These are phyloP conservation scores for Wickerhamomyces rabaulensis DNA, from an alignment of 805 yeast genomes.

Conservation along the genomic window DNA sequence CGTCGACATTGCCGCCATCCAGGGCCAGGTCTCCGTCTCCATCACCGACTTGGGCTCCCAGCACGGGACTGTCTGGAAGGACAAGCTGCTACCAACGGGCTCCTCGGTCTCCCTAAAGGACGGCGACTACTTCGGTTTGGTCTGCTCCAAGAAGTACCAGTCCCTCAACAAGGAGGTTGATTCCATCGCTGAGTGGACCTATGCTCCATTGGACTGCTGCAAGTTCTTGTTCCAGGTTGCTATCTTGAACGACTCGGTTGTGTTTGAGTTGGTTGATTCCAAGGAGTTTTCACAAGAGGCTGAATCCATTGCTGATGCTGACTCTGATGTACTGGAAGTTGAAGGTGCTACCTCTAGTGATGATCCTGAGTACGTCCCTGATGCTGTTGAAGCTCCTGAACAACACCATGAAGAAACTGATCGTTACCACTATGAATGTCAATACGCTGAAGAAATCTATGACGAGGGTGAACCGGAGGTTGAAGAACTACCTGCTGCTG, in stretches of 20 bases:
- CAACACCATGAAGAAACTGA: background rate
- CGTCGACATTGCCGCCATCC: background rate
- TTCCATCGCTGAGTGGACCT: background rate
- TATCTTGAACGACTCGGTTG: background rate
- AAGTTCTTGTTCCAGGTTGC: conserved; percentile 1
- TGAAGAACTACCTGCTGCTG: background rate
- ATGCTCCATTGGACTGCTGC: conserved; percentile 2
- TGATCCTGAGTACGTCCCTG: background rate
- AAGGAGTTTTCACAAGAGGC: background rate
- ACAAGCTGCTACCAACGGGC: background rate
- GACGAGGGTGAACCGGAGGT: background rate
- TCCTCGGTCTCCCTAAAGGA: background rate
- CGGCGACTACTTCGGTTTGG: conserved; percentile 5
- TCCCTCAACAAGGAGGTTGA: background rate
- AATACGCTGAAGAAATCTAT: background rate
- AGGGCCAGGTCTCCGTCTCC: background rate
- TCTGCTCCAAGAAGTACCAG: background rate
- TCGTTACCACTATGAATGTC: background rate
- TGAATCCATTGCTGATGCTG: background rate
- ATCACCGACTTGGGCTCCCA: conserved; percentile 6
- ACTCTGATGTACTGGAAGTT: background rate
- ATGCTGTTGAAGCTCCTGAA: background rate
- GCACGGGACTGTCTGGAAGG: conserved; percentile 7
- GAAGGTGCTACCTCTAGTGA: background rate
- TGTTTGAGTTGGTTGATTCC: background rate